These are phyloP conservation scores for Pythium phragmitis DNA, from an alignment of 352 stramenopile species.

Conservation along the genomic window DNA sequence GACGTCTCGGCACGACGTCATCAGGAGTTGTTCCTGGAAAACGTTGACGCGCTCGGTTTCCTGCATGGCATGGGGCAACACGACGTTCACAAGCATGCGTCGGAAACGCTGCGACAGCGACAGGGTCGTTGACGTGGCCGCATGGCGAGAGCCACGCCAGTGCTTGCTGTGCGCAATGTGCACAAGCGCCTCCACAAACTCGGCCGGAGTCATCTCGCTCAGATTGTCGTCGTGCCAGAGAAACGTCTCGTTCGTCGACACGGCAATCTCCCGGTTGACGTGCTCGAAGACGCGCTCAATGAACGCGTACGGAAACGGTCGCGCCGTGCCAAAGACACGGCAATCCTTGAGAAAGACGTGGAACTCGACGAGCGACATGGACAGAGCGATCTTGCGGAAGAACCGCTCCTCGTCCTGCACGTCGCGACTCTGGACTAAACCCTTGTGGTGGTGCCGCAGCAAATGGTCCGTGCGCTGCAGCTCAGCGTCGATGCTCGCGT, in stretches of 20 bases:
- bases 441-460: conserved; percentile 21
- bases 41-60: conserved; percentile 49
- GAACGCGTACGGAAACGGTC: conserved; percentile 59
- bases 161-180: conserved; percentile 48
- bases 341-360: conserved; percentile 68
- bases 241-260: conserved; percentile 9
- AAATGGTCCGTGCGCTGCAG: conserved; percentile 27
- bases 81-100: conserved; percentile 47
- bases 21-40: conserved; percentile 49
- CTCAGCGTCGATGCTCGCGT: conserved; percentile 48
- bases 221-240: conserved; percentile 17
- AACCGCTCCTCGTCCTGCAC: conserved; percentile 51
- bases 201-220: conserved; percentile 57
- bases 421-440: conserved; percentile 2
- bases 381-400: conserved; percentile 63
- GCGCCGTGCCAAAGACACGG: conserved; percentile 48
- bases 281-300: conserved; percentile 55
- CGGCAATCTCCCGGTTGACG: conserved; percentile 33
- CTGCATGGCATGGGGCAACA: conserved; percentile 54
- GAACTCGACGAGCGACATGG: conserved; percentile 69
- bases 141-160: conserved; percentile 21
- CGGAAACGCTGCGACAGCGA: conserved; percentile 44
- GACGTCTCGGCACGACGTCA: conserved; percentile 46
- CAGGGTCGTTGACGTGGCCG: neutral
- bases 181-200: conserved; percentile 69